Evolutionary conservation across 805 yeast species (phyloP).

Genomic region (Lipomyces sp.): DNA sequence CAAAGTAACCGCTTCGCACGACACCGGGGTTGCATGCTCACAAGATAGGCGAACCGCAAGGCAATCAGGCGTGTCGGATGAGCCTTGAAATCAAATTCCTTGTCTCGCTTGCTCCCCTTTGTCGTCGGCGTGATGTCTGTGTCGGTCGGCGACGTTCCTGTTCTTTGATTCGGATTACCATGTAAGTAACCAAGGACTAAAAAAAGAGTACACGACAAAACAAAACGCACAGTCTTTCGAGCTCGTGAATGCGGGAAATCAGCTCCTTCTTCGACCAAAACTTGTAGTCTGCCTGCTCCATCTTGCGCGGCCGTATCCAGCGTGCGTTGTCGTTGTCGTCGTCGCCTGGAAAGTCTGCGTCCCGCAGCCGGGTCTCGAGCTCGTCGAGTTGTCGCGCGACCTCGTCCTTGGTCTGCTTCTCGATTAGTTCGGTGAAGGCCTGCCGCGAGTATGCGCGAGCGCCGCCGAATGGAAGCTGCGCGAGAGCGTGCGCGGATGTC

Average conservation of each 20-base stretch:
- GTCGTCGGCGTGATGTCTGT: not conserved
- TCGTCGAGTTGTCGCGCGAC: not conserved
- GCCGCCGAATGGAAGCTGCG: too few relatives aligned
- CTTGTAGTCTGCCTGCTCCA: slow-evolving; percentile 43
- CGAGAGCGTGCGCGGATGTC: too few relatives aligned
- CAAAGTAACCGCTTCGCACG: too few relatives aligned
- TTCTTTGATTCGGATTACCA: not conserved
- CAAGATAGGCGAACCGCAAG: slow-evolving; percentile 70
- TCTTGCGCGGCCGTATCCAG: not conserved
- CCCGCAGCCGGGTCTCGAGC: too few relatives aligned
- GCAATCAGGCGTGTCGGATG: slow-evolving; percentile 64
- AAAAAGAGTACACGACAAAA: not conserved
- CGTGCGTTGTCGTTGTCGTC: not conserved
- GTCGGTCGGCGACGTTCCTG: slow-evolving; percentile 8
- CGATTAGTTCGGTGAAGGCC: not conserved
- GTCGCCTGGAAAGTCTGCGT: too few relatives aligned
- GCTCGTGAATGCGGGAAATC: slow-evolving; percentile 51
- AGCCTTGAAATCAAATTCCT: slow-evolving; percentile 15
- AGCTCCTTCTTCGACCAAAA: slow-evolving; percentile 67
- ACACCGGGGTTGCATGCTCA: not conserved
- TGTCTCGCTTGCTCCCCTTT: slow-evolving; percentile 14
- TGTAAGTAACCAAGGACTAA: not conserved
- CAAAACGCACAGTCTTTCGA: slow-evolving; percentile 44
- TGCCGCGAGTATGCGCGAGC: too few relatives aligned
- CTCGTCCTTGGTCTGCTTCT: slow-evolving; percentile 1